A percentile compares a stretch with the other conserved stretches of the same genome.
These are phyloP conservation scores for Leptomonas pyrrhocoris DNA, from an alignment of 208 protist species.

Conservation along the genomic window DNA sequence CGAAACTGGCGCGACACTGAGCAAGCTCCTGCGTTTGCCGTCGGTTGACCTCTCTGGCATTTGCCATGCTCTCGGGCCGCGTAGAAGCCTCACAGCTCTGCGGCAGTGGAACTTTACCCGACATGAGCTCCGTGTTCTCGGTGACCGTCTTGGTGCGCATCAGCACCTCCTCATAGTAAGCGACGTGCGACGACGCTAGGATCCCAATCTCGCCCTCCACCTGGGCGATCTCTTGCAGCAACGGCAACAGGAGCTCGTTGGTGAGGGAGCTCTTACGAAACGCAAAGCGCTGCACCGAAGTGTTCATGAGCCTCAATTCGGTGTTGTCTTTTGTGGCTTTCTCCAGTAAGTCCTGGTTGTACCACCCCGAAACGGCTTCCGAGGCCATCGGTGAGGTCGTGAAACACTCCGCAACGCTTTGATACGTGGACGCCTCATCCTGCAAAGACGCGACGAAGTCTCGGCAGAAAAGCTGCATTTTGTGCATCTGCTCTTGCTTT, in stretches of 20 bases:
- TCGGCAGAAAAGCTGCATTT: slow-evolving; percentile 26
- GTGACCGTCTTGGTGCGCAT: slow-evolving; percentile 26
- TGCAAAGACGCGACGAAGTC: slow-evolving; percentile 19
- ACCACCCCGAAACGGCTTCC: slow-evolving; percentile 16
- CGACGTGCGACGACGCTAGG: slow-evolving; percentile 23
- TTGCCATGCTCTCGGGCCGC: slow-evolving; percentile 20
- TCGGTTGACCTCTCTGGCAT: slow-evolving; percentile 13
- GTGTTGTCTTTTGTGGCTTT: slow-evolving; percentile 3
- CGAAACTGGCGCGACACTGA: slow-evolving; percentile 9
- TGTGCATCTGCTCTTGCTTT: slow-evolving; percentile 28
- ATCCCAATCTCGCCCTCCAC: slow-evolving; percentile 19
- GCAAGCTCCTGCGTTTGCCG: slow-evolving; percentile 16
- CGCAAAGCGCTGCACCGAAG: slow-evolving; percentile 20
- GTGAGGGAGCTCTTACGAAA: slow-evolving; percentile 23
- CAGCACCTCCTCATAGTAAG: slow-evolving; percentile 24
- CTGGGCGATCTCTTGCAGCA: slow-evolving; percentile 14
- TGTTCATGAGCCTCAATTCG: slow-evolving; percentile 7
- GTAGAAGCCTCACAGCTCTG: slow-evolving; percentile 21
- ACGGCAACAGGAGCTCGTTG: slow-evolving; percentile 20
- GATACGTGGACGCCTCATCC: slow-evolving; percentile 18
- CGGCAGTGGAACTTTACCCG: slow-evolving; percentile 16
- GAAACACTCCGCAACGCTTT: slow-evolving; percentile 23
- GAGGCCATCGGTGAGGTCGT: slow-evolving; percentile 3
- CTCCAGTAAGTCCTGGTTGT: slow-evolving; percentile 17
- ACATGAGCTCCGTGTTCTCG: slow-evolving; percentile 23